These are phyloP conservation scores for Saccharomycopsis oosterbeekiorum DNA, from an alignment of 805 yeast species.

Conservation along the genomic window DNA sequence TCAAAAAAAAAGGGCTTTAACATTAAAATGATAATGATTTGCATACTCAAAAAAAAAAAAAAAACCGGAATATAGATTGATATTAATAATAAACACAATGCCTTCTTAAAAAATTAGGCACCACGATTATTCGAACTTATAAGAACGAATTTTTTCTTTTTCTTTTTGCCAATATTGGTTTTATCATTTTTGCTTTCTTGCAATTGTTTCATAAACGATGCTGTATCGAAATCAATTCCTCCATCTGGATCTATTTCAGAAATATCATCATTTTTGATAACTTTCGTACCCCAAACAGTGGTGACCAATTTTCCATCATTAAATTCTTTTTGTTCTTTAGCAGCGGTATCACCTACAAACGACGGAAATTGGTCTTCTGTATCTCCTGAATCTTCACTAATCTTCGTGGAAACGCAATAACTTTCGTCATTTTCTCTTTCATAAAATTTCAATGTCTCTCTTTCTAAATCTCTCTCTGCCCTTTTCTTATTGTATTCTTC, in stretches of 20 bases:
- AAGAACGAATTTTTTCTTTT: conserved; percentile 13
- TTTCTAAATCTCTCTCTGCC: conserved; percentile 51
- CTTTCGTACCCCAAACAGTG: conserved; percentile 18
- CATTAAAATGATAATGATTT: too few relatives aligned
- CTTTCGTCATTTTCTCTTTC: conserved; percentile 39
- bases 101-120: background rate
- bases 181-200: conserved; percentile 2
- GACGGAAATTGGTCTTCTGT: background rate
- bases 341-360: background rate
- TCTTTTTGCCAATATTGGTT: conserved; percentile 1
- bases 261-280: background rate
- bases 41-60: too few relatives aligned
- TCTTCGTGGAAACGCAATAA: background rate
- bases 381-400: background rate
- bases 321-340: background rate
- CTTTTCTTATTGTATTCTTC: conserved; percentile 53
- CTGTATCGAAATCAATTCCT: conserved; percentile 8
- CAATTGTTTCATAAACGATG: conserved; percentile 5
- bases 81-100: background rate
- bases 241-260: conserved; percentile 6
- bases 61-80: too few relatives aligned
- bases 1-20: too few relatives aligned
- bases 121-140: conserved; percentile 5
- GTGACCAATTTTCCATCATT: conserved; percentile 5
- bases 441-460: conserved; percentile 48